A percentile compares a stretch with the other conserved stretches of the same genome.
Conservation (phyloP, 1,284 basidiomycete species). For the Ceratobasidium sp. region DNA sequence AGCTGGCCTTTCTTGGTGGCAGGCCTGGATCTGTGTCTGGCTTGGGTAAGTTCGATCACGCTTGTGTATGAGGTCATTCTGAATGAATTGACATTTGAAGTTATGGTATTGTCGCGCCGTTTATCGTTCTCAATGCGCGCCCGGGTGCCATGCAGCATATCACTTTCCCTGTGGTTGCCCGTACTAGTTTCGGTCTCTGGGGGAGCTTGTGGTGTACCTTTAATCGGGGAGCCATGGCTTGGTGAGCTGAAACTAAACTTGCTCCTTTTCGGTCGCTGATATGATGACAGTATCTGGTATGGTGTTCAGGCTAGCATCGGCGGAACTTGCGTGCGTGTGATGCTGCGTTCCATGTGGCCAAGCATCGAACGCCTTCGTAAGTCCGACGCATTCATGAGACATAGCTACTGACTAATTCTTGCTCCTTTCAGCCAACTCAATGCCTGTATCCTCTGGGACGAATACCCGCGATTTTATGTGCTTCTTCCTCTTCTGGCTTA, state of each 20-base stretch:
- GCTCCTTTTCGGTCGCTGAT: conserved; percentile 49
- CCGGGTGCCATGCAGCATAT: conserved; percentile 84
- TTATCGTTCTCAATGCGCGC: conserved; percentile 84
- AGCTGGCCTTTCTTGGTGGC: conserved; percentile 84
- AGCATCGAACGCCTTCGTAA: conserved; percentile 76
- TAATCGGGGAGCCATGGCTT: conserved; percentile 82
- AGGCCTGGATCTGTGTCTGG: conserved; percentile 70
- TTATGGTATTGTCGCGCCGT: conserved; percentile 77
- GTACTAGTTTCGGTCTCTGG: conserved; percentile 80
- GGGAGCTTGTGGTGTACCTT: conserved; percentile 87
- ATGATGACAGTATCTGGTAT: conserved; percentile 73
- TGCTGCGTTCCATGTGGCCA: conserved; percentile 80
- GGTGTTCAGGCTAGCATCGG: conserved; percentile 87
- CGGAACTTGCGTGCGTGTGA: conserved; percentile 78
- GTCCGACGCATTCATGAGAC: conserved; percentile 52
- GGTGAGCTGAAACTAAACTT: conserved; percentile 61
- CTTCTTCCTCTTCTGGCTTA: conserved; percentile 90
- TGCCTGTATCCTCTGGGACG: conserved; percentile 78
- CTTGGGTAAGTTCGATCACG: conserved; percentile 51
- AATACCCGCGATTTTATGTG: conserved; percentile 78
- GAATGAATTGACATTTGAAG: conserved; percentile 69
- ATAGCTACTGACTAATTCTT: conserved; percentile 42
- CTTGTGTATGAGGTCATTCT: conserved; percentile 2
- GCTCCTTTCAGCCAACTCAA: conserved; percentile 66
- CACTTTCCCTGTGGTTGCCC: conserved; percentile 82